Conservation (phyloP, 768 basidiomycete species). For the Mycena crocata region DNA sequence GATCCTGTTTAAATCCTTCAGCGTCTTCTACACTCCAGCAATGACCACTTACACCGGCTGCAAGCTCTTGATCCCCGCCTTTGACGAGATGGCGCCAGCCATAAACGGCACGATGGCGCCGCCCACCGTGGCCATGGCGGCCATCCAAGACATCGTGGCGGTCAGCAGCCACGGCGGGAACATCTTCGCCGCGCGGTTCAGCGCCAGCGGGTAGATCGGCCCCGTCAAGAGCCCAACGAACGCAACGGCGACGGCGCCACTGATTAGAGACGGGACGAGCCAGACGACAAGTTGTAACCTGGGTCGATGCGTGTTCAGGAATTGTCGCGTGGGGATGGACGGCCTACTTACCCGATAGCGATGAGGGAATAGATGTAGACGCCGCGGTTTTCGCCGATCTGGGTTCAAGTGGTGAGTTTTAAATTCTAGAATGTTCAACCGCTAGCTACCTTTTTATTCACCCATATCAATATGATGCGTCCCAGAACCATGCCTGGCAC, state of each 20-base stretch:
- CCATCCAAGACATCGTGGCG: conserved; percentile 74
- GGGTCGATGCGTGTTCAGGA: not conserved
- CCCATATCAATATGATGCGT: conserved; percentile 64
- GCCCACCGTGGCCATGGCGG: conserved; percentile 76
- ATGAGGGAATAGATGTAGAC: conserved; percentile 63
- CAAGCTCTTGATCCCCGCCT: conserved; percentile 67
- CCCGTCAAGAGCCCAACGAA: conserved; percentile 77
- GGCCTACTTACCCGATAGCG: conserved; percentile 56
- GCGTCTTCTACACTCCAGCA: not conserved
- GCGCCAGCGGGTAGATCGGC: conserved; percentile 78
- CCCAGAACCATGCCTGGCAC: conserved; percentile 65
- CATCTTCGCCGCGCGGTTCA: conserved; percentile 76
- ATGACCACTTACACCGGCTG: conserved; percentile 66
- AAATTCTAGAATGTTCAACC: not conserved
- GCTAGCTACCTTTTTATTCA: conserved; percentile 59
- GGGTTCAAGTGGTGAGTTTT: not conserved
- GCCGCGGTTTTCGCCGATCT: conserved; percentile 66
- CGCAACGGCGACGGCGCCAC: conserved; percentile 70
- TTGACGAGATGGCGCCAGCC: conserved; percentile 75
- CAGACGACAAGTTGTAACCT: conserved; percentile 78
- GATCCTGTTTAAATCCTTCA: conserved; percentile 15
- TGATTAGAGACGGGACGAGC: conserved; percentile 77
- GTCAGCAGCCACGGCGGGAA: conserved; percentile 78
- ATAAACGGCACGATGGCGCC: conserved; percentile 79
- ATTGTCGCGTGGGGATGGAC: not conserved